Evolutionary conservation across 2,329 filamentous ascomycete species (phyloP), one percentile per base, ranked within the genome.

Genomic region (Diaporthe destruens): DNA sequence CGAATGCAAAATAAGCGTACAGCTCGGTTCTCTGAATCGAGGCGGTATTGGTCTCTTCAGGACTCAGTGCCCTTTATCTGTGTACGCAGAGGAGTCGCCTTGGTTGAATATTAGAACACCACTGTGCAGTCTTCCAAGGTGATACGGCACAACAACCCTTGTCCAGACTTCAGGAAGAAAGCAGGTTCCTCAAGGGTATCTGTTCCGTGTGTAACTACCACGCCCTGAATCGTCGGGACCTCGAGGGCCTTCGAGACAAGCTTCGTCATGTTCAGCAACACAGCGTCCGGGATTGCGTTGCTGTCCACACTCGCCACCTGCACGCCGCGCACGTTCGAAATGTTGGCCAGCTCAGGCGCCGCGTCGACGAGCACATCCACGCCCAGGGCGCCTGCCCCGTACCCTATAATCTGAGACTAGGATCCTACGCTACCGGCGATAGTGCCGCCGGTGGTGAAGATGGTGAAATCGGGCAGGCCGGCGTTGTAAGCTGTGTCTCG

Each of bases 171-270:
- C 11, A 92, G 81, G 81, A 91, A 91, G 81, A 91, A 91, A 11
- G 89, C 87, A 0, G 87, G 87, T 79, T 92, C 90, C 76, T 91
- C 90, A 1, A 92, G 82, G 0, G 88, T 91, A 76, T 92, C 90
- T 11, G 90, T 92, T 61, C 90, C 90, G 76, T 92, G 90, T 0
- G 90, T 91, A 69, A 92, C 81, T 7, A 91, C 87, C 8, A 87
- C 87, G 47, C 86, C 89, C 80, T 82, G 80, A 44, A 80, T 80
- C 65, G 80, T 76, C n/a, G 81, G 80, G 71, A 77, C 78, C 34
- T 85, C 83, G 5, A 90, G 81, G 71, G 87, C 86, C 7, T 74
- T 74, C 71, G 87, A 86, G 68, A 90, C 85, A 70, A 82, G 80
- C 32, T 85, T 81, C 7, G 85, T 82, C 47, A 90, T 77, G 34